A percentile compares a stretch with the other conserved stretches of the same genome.
These are phyloP conservation scores for Lignosus rhinocerotis DNA, from an alignment of 1,284 basidiomycete species.

Conservation along the genomic window DNA sequence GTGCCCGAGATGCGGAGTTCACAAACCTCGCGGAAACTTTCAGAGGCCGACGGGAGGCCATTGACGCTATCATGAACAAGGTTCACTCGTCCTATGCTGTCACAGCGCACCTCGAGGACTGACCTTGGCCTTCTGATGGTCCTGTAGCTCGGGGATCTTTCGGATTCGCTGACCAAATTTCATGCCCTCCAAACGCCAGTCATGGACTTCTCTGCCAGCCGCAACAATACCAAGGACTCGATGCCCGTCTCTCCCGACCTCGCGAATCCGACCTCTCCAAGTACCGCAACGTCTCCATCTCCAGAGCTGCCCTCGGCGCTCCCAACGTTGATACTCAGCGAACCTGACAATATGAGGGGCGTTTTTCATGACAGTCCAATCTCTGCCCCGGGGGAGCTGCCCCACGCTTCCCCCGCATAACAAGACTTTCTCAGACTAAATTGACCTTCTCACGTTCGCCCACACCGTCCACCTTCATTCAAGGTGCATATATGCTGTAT, in stretches of 20 bases:
- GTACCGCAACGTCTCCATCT: conserved; percentile 26
- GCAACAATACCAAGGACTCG: conserved; percentile 34
- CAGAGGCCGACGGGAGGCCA: conserved; percentile 62
- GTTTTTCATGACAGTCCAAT: conserved; percentile 24
- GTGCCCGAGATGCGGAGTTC: conserved; percentile 62
- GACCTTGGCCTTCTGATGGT: neutral
- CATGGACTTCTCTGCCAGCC: conserved; percentile 43
- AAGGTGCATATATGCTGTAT: conserved; percentile 6
- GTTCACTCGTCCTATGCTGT: conserved; percentile 28
- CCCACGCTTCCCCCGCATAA: conserved; percentile 16
- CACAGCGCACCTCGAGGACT: neutral
- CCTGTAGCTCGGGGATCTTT: conserved; percentile 57
- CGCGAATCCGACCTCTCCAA: conserved; percentile 19
- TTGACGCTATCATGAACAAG: conserved; percentile 71
- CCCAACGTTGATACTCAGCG: conserved; percentile 19
- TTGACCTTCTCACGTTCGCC: neutral
- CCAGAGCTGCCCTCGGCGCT: conserved; percentile 18
- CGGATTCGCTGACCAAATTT: conserved; percentile 57
- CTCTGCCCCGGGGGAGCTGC: conserved; percentile 18
- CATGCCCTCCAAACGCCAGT: conserved; percentile 56
- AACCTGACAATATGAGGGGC: conserved; percentile 11
- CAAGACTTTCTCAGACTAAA: neutral
- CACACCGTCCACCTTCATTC: conserved; percentile 1
- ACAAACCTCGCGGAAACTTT: conserved; percentile 64
- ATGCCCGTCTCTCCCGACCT: conserved; percentile 17